Base-by-base conservation (phyloP, 1,284 basidiomycete genomes). In the Fistulinella cinereoalba region DNA sequence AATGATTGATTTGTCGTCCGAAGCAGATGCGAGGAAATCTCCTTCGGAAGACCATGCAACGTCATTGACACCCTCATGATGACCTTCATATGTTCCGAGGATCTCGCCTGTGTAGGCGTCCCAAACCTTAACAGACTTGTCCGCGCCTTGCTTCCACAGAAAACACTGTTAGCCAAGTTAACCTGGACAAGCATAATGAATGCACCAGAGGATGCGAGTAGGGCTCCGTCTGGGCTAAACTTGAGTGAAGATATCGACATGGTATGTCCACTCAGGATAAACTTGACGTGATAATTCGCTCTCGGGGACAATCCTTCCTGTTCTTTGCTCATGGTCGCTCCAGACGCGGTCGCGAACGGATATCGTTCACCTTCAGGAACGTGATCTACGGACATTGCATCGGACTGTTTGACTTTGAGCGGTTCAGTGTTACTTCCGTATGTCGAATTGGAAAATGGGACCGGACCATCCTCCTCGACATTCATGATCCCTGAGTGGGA, bases 11-110 rank as follows among this genome's bases (percentile, higher is more conserved):
- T 86, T 87, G 67, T 97, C 94, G 63, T 97, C 94, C 3, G 91
- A 94, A 1, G 91, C 93, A 37, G 89, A 91, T 1, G 92, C 91
- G 31, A 97, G 66, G 61, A 84, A 88, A 49, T 86, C 78, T 21
- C 84, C 84, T 60, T 94, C 88, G 33, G 72, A 72, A 0, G 92
- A 92, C 84, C 93, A 93, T 11, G 90, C 85, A 53, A 97, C 70
- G 60, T 96, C 92, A 44, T 91, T 93, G 49, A 97, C 81, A 1
- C 94, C 94, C 66, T 87, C 81, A 10, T 73, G 76, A 58, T 91
- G 88, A 1, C 83, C 85, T 47, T 78, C 70, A 21, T 89, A 70
- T 1, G 88, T 89, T 43, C 77, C 74, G 39, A 91, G 65, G 46
- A 89, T 77, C 55, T 86, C 75, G 3, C 91, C 90, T 15, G 80